phyloP scores from a whole-genome alignment of 2,329 filamentous ascomycete genomes.

The Arthrobotrys musiformis region DNA sequence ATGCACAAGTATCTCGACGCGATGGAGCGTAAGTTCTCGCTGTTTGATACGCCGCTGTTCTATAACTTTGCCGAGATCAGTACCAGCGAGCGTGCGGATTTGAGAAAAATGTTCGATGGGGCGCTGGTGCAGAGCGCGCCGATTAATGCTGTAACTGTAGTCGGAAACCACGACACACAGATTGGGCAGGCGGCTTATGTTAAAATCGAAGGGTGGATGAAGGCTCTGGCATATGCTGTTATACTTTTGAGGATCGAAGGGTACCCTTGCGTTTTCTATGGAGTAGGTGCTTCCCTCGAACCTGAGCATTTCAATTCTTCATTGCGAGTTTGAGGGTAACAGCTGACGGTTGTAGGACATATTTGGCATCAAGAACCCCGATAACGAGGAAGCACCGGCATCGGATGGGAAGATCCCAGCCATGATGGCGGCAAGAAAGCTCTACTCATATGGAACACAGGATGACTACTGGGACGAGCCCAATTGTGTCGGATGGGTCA shows the following conservation, averaged over 20 bases:
- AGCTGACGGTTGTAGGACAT: constrained; percentile 12
- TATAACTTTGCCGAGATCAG: constrained; percentile 74
- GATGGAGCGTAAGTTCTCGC: constrained; percentile 70
- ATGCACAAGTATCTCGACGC: constrained; percentile 70
- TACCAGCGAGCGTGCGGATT: constrained; percentile 69
- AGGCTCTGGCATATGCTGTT: constrained; percentile 76
- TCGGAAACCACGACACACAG: constrained; percentile 79
- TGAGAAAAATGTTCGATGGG: constrained; percentile 72
- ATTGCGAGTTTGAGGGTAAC: not conserved
- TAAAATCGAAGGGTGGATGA: constrained; percentile 73
- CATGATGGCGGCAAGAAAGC: constrained; percentile 71
- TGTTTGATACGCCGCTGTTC: constrained; percentile 76
- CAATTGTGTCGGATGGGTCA: constrained; percentile 72
- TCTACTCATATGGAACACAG: constrained; percentile 75
- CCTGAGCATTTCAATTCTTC: not conserved
- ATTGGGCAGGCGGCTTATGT: constrained; percentile 72
- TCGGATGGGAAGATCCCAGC: constrained; percentile 69
- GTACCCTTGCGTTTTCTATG: constrained; percentile 76
- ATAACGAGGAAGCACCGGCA: constrained; percentile 66
- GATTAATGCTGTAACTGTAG: constrained; percentile 72
- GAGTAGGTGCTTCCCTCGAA: constrained; percentile 74
- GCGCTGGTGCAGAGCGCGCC: constrained; percentile 70
- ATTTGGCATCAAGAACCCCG: constrained; percentile 60
- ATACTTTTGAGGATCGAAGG: constrained; percentile 74
- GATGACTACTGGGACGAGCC: constrained; percentile 72